Conservation (phyloP, 2,329 filamentous ascomycete species). For the Aspergillus sp. region DNA sequence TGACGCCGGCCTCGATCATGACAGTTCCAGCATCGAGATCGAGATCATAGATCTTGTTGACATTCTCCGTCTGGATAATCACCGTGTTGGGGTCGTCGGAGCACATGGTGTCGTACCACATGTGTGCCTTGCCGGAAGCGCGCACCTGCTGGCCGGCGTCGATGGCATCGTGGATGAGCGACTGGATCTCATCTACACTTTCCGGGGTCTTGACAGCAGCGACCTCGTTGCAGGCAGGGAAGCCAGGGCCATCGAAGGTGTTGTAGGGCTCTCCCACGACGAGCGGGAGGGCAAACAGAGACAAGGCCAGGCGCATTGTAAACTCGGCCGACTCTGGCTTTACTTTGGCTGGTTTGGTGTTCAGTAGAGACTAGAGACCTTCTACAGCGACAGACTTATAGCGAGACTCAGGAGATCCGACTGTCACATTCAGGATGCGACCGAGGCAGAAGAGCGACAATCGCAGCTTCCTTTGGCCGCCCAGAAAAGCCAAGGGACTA, state of each 20-base stretch:
- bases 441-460: too few relatives aligned
- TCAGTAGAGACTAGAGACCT: too few relatives aligned
- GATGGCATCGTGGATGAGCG: slow-evolving; percentile 11
- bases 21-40: slow-evolving; percentile 11
- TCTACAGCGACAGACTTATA: too few relatives aligned
- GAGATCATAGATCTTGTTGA: slow-evolving; percentile 11
- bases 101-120: slow-evolving; percentile 18
- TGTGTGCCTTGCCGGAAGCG: slow-evolving; percentile 13
- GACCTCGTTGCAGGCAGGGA: slow-evolving; percentile 15
- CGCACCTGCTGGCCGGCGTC: slow-evolving; percentile 10
- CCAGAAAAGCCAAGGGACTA: too few relatives aligned
- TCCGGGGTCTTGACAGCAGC: slow-evolving; percentile 5
- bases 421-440: too few relatives aligned
- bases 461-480: too few relatives aligned
- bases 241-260: slow-evolving; percentile 14
- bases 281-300: background rate
- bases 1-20: slow-evolving; percentile 15
- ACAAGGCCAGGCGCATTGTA: background rate
- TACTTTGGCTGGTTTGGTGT: too few relatives aligned
- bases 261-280: slow-evolving; percentile 7
- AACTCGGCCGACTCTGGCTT: too few relatives aligned
- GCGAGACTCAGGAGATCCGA: too few relatives aligned
- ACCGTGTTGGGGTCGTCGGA: slow-evolving; percentile 16
- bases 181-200: slow-evolving; percentile 9
- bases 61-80: slow-evolving; percentile 12